A percentile compares a stretch with the other conserved stretches of the same genome.
Conservation (phyloP, 306 rosid genomes). For the Luffa aegyptiaca region DNA sequence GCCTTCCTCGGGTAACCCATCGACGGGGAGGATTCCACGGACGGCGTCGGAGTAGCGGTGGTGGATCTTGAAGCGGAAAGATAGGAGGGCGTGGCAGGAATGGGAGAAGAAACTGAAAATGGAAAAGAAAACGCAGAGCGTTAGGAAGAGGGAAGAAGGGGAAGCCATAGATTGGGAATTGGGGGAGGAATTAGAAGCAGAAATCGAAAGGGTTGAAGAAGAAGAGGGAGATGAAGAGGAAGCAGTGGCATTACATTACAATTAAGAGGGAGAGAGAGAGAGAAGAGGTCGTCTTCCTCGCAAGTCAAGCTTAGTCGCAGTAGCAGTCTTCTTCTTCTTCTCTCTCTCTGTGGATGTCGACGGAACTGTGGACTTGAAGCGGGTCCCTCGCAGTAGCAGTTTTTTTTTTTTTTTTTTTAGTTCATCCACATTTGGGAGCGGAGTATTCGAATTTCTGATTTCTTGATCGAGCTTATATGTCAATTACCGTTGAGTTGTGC, state of each 20-base stretch:
- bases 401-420: no score
- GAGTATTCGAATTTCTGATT: no score
- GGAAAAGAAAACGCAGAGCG: background rate
- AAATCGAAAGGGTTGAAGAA: background rate
- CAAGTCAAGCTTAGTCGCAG: background rate
- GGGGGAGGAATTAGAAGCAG: background rate
- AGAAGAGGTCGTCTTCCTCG: background rate
- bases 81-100: slow-evolving; percentile 16
- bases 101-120: background rate
- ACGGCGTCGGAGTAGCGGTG: slow-evolving; percentile 63
- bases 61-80: slow-evolving; percentile 56
- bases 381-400: background rate
- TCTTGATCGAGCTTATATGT: no score
- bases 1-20: slow-evolving; percentile 45
- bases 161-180: background rate
- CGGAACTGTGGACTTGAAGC: background rate
- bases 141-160: background rate
- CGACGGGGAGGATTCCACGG: slow-evolving; percentile 40
- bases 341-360: background rate
- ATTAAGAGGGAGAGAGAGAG: background rate
- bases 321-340: background rate
- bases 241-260: background rate
- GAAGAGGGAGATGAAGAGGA: background rate
- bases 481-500: no score
- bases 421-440: no score